Percentiles rank a stretch among this genome's conserved stretches.
These are phyloP conservation scores for Akanthomyces dipterigenus DNA, from an alignment of 2,329 filamentous ascomycete species.

Conservation along the genomic window DNA sequence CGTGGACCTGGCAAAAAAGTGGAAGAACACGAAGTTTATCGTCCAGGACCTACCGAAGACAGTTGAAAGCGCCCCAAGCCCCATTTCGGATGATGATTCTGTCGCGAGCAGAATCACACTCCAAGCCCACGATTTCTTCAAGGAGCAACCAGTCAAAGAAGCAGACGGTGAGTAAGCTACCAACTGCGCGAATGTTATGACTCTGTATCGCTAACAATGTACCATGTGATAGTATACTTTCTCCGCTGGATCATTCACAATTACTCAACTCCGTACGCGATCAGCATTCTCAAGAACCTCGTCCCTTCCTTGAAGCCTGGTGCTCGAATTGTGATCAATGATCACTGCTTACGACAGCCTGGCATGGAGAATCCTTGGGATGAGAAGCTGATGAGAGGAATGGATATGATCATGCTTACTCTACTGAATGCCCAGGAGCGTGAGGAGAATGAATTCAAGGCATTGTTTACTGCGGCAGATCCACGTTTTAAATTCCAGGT, in stretches of 20 bases:
- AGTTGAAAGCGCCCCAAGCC: constrained; percentile 38
- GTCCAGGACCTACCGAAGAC: constrained; percentile 49
- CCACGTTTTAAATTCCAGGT: constrained; percentile 38
- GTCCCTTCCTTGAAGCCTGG: constrained; percentile 50
- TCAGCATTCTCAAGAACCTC: constrained; percentile 42
- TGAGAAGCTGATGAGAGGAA: constrained; percentile 39
- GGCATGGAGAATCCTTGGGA: constrained; percentile 36
- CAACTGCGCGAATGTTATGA: neutral
- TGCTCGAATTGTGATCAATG: constrained; percentile 40
- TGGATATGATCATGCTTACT: constrained; percentile 47
- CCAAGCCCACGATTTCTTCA: constrained; percentile 51
- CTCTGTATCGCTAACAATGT: neutral
- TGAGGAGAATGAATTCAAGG: constrained; percentile 37
- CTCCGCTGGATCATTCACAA: constrained; percentile 57
- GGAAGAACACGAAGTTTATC: constrained; percentile 45
- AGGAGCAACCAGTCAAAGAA: constrained; percentile 43
- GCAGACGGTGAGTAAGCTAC: constrained; percentile 39
- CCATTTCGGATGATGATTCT: constrained; percentile 31
- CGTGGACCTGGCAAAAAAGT: constrained; percentile 45
- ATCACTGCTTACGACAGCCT: constrained; percentile 36
- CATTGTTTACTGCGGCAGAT: constrained; percentile 37
- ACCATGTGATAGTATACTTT: constrained; percentile 40
- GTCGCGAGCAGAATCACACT: constrained; percentile 35
- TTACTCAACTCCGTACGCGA: constrained; percentile 47
- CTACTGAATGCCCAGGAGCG: constrained; percentile 47